Conservation (phyloP, 805 yeast species). For the Zygoascus tannicola region DNA sequence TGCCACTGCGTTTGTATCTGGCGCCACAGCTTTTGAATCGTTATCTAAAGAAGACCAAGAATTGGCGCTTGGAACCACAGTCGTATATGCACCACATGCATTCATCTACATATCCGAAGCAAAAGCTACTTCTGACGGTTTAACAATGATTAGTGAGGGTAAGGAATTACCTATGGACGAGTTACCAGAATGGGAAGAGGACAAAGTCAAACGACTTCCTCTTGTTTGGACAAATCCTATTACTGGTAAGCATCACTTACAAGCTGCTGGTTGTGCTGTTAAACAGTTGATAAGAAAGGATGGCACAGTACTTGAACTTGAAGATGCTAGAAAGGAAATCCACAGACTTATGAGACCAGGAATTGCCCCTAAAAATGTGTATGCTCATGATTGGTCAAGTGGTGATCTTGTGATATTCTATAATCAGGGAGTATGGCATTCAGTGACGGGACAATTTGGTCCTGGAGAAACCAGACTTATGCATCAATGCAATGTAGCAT, state of each 20-base stretch:
- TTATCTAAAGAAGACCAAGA: constrained; percentile 63
- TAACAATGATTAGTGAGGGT: constrained; percentile 75
- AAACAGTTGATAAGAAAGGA: constrained; percentile 47
- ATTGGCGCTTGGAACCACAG: constrained; percentile 66
- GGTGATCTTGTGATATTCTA: constrained; percentile 83
- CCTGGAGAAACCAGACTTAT: constrained; percentile 71
- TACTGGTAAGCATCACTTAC: constrained; percentile 73
- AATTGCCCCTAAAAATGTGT: constrained; percentile 60
- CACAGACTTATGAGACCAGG: constrained; percentile 80
- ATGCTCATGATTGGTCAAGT: constrained; percentile 72
- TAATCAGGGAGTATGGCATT: constrained; percentile 86
- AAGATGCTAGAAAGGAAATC: constrained; percentile 63
- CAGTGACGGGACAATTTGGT: constrained; percentile 82
- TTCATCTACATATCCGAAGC: constrained; percentile 77
- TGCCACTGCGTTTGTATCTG: constrained; percentile 82
- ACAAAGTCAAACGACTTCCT: constrained; percentile 69
- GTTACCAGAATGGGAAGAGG: constrained; percentile 75
- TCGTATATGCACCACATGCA: constrained; percentile 88
- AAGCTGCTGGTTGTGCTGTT: constrained; percentile 83
- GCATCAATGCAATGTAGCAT: constrained; percentile 92
- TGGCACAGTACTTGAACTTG: constrained; percentile 55
- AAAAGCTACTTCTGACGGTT: constrained; percentile 74
- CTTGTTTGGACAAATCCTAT: constrained; percentile 90
- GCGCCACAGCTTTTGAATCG: constrained; percentile 64
- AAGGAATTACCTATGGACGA: constrained; percentile 58